Percentiles rank a stretch among this genome's conserved stretches.
These are phyloP conservation scores for Mallotus japonicus DNA, from an alignment of 441 rosid genomes.

Conservation along the genomic window DNA sequence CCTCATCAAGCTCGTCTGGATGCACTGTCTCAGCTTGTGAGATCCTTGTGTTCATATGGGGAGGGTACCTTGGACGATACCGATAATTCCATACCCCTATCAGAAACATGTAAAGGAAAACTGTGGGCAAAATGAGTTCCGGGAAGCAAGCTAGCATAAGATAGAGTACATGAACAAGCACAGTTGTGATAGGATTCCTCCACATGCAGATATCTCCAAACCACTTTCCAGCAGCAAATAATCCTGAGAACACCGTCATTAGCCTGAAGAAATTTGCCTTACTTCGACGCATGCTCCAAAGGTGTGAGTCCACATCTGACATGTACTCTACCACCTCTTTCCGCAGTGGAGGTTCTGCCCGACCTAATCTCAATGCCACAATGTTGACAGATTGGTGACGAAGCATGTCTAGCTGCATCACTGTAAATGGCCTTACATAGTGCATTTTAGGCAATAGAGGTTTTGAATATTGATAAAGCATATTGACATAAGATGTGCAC, in stretches of 20 bases:
- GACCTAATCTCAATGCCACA: conserved; percentile 76
- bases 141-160: conserved; percentile 91
- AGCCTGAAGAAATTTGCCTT: conserved; percentile 84
- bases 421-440: conserved; percentile 69
- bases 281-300: conserved; percentile 95
- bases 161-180: conserved; percentile 82
- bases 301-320: conserved; percentile 87
- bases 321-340: conserved; percentile 90
- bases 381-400: conserved; percentile 83
- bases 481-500: conserved; percentile 70
- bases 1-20: conserved; percentile 91
- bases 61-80: conserved; percentile 82
- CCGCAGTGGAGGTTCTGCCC: conserved; percentile 87
- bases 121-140: conserved; percentile 77
- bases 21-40: conserved; percentile 89
- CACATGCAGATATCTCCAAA: conserved; percentile 74
- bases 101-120: conserved; percentile 87
- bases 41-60: conserved; percentile 90
- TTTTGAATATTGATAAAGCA: conserved; percentile 73
- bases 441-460: conserved; percentile 94
- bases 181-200: conserved; percentile 79
- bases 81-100: conserved; percentile 92
- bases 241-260: conserved; percentile 80
- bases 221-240: conserved; percentile 77
- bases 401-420: conserved; percentile 88